Evolutionary conservation across 345 rosid genomes (phyloP).

Genomic region (Stellera chamaejasme): DNA sequence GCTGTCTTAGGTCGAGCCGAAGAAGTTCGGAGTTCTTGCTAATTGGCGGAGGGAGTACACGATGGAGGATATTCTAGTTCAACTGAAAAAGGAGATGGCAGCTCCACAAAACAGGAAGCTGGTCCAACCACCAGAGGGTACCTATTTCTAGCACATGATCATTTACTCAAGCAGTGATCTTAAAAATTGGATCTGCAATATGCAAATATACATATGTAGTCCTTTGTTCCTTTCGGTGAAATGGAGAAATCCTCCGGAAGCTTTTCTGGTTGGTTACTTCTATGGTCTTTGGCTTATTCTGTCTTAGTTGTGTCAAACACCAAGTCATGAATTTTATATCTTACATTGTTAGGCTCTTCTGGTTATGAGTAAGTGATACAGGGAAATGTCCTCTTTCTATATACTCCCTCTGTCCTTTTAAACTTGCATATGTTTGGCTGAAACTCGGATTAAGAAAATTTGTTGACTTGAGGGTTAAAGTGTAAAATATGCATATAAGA

Average conservation of each 20-base stretch:
- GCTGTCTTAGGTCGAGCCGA: slow-evolving; percentile 45
- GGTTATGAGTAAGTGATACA: no score
- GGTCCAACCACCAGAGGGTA: slow-evolving; percentile 81
- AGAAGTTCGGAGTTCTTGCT: slow-evolving; percentile 60
- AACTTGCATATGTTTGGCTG: no score
- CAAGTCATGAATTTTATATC: no score
- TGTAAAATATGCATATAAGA: no score
- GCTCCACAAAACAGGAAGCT: slow-evolving; percentile 67
- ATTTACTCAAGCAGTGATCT: slow-evolving; percentile 16
- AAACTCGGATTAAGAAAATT: no score
- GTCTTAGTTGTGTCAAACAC: slow-evolving; percentile 20
- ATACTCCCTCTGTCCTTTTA: no score
- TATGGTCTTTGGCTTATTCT: slow-evolving; percentile 26
- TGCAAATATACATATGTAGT: slow-evolving; percentile 38
- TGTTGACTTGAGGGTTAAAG: no score
- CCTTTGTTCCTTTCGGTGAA: slow-evolving; percentile 29
- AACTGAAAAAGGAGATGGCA: slow-evolving; percentile 79
- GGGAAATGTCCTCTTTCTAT: no score
- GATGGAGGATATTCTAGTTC: slow-evolving; percentile 67
- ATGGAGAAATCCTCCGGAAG: slow-evolving; percentile 31
- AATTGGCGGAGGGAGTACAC: slow-evolving; percentile 78
- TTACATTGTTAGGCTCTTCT: no score
- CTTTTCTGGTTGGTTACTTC: slow-evolving; percentile 22
- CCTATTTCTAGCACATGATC: slow-evolving; percentile 54
- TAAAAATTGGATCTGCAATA: slow-evolving; percentile 20